Conservation (phyloP, 2,329 filamentous ascomycete genomes). For the Raffaelea arxii region DNA sequence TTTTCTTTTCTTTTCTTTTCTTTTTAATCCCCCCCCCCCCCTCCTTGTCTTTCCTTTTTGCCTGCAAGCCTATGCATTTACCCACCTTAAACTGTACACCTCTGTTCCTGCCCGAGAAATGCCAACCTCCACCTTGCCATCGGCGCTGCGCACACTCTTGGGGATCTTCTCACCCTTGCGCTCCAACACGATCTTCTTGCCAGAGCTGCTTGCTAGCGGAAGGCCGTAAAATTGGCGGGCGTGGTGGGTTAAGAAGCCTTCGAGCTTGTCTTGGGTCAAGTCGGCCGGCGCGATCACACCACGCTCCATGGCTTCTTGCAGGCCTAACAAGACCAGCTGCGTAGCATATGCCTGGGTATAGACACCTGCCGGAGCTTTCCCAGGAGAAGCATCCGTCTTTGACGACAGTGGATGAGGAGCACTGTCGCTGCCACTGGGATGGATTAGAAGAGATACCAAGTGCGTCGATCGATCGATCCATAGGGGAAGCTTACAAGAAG, state of each 20-base stretch:
- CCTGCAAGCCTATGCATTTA: background rate
- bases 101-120: slow-evolving; percentile 29
- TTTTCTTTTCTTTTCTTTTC: no score
- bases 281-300: slow-evolving; percentile 40
- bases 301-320: slow-evolving; percentile 51
- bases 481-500: slow-evolving; percentile 39
- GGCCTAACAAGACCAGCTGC: slow-evolving; percentile 43
- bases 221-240: slow-evolving; percentile 46
- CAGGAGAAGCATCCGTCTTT: slow-evolving; percentile 40
- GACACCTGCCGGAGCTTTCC: slow-evolving; percentile 59
- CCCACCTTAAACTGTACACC: slow-evolving; percentile 32
- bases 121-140: slow-evolving; percentile 32
- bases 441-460: no score
- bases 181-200: slow-evolving; percentile 25
- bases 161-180: slow-evolving; percentile 30
- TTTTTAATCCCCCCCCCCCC: background rate
- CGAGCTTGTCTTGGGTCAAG: slow-evolving; percentile 45
- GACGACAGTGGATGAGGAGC: slow-evolving; percentile 54
- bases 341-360: slow-evolving; percentile 69
- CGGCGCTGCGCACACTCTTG: slow-evolving; percentile 25
- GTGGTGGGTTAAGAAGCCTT: slow-evolving; percentile 42
- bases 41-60: background rate
- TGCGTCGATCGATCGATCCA: no score
- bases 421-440: slow-evolving; percentile 46
- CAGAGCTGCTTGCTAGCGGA: slow-evolving; percentile 18